Base-by-base conservation (phyloP, 1,139 yeast species). In the Scheffersomyces titani region DNA sequence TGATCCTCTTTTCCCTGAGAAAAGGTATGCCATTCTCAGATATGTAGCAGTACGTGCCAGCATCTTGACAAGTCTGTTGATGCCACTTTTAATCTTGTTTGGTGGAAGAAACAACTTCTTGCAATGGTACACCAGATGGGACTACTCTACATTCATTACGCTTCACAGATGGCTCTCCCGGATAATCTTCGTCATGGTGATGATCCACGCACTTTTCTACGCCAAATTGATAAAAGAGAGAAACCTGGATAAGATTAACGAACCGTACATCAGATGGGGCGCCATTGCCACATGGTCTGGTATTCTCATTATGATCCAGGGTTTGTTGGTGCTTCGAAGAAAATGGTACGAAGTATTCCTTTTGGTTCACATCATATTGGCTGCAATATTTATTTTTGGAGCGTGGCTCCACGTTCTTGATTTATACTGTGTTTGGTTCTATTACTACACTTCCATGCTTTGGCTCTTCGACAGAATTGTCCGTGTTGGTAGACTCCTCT, bases 51-150 rank as follows among this genome's bases (percentile, higher is more conserved):
- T 80, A 51, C 76, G 93, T 59, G 71, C 88, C 0, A 89, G 91
- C 40, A 77, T 86, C 44, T 66, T 88, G 48, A 79, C 85, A 3
- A 79, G 87, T 51, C 78, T 80, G 24, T 71, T 83, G 59, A 66
- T 83, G 63, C 90, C 89, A 0, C 63, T 86, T 13, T 64, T 86
- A 24, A 73, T 86, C 48, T 65, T 84, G 45, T 79, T 87, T 72
- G 89, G 87, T 0, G 89, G 90, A 5, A 74, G 92, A 63, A 86
- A 81, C 69, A 87, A 87, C 66, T 70, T 87, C 54, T 67, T 87
- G 47, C 80, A 83, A 58, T 75, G 78, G 73, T 52, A 84, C 5
- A 86, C 91, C 0, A 84, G 89, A 21, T 80, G 89, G 84, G 81
- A 86, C 46, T 84, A 82, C 63, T 78, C 88, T 19, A 79, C 87